Conservation (phyloP, 2,329 filamentous ascomycete genomes). For the Sclerotinia minor region DNA sequence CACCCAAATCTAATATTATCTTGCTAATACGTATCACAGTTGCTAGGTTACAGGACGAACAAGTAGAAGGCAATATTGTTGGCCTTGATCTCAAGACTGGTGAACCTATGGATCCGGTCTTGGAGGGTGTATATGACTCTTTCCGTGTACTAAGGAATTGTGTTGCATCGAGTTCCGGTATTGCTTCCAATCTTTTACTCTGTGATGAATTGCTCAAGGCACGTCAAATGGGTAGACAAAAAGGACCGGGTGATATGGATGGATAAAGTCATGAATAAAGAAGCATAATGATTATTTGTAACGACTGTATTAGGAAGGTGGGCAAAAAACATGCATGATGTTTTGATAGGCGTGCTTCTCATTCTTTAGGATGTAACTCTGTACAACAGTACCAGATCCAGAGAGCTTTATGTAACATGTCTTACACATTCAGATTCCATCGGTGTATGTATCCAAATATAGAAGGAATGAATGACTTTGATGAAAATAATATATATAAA, state of each 20-base stretch:
- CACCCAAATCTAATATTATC: not conserved
- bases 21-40: conserved; percentile 53
- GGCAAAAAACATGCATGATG: conserved; percentile 6
- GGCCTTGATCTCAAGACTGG: conserved; percentile 85
- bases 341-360: conserved; percentile 7
- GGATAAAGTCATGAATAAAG: conserved; percentile 40
- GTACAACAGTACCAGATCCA: conserved; percentile 7
- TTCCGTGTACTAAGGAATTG: conserved; percentile 94
- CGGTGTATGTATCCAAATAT: conserved; percentile 11
- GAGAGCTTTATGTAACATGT: conserved; percentile 10
- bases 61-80: conserved; percentile 78
- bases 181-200: conserved; percentile 89
- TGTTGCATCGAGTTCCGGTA: conserved; percentile 89
- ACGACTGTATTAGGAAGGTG: conserved; percentile 19
- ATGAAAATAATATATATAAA: not conserved
- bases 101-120: conserved; percentile 90
- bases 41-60: conserved; percentile 82
- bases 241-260: conserved; percentile 65
- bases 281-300: conserved; percentile 19
- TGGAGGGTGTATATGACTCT: conserved; percentile 92
- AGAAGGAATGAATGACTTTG: conserved; percentile 17
- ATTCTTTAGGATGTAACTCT: conserved; percentile 6
- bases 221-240: conserved; percentile 80
- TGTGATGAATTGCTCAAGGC: conserved; percentile 98
- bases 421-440: conserved; percentile 11